These are phyloP conservation scores for Leccinum subgranulosum DNA, from an alignment of 768 basidiomycete genomes.

Conservation along the genomic window DNA sequence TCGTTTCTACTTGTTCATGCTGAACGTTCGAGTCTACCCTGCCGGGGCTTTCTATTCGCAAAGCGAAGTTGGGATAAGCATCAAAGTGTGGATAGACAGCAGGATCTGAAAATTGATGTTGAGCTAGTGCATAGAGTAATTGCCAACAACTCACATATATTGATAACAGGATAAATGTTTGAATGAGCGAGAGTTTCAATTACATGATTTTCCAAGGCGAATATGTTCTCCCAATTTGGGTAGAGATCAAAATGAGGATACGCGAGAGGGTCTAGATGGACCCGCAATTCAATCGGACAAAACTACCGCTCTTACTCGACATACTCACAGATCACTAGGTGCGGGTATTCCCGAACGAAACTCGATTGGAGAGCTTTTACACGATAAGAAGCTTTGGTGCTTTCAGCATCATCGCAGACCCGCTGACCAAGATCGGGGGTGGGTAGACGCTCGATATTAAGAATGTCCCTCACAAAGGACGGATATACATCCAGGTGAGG, in stretches of 20 bases:
- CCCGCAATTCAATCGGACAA: conserved; percentile 3
- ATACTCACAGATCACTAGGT: conserved; percentile 29
- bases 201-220: neutral
- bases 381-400: conserved; percentile 20
- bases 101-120: conserved; percentile 34
- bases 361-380: conserved; percentile 53
- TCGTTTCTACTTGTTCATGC: conserved; percentile 6
- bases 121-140: neutral
- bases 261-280: conserved; percentile 12
- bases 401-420: conserved; percentile 52
- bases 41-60: neutral
- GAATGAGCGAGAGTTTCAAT: neutral
- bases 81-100: conserved; percentile 41
- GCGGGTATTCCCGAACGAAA: conserved; percentile 18
- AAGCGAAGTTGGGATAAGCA: conserved; percentile 34
- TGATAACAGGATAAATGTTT: conserved; percentile 23
- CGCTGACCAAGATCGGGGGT: conserved; percentile 61
- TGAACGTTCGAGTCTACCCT: neutral
- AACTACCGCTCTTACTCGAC: neutral
- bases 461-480: conserved; percentile 13
- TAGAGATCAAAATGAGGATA: conserved; percentile 37
- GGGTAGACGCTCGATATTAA: conserved; percentile 39
- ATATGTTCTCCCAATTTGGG: conserved; percentile 14
- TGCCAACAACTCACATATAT: conserved; percentile 16
- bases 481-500: conserved; percentile 22